Base-by-base conservation (phyloP, 495 filamentous ascomycete genomes). In the Neurospora sublineolata region DNA sequence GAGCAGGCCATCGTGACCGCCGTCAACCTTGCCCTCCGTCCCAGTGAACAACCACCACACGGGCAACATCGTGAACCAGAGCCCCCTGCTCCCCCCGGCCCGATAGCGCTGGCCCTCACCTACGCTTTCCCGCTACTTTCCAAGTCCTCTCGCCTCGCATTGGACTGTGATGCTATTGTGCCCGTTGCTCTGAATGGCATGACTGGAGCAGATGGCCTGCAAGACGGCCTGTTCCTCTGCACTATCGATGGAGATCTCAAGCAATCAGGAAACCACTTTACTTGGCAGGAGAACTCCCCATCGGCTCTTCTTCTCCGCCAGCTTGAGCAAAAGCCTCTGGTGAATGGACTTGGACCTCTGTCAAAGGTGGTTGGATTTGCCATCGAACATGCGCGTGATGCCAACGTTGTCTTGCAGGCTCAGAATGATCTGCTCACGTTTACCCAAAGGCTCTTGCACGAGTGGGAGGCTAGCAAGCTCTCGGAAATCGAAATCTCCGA, bases 391-490 rank as follows among this genome's bases (percentile, higher is more conserved):
- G 86, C 87, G 3, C 82, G 79, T 3, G 84, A 93, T 74, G 79
- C 89, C 0, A 80, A 81, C 69, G 79, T 89, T 0, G 84, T 97
- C 14, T 83, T 91, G 44, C 86, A 84, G 40, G 84, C 89, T 33
- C 83, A 95, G n/a, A 91, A 93, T 73, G 86, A 91, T 71, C 77
- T 97, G 36, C 82, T 88, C 7, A 84, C 82, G 12, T 97, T 99
- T 75, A 86, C 90, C 9, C 84, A 88, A 37, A 90, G 85, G 4
- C 76, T 99, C 30, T 83, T 90, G 68, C 84, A 89, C n/a, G 90
- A 93, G 76, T 99, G 95, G 95, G 87, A 90, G 68, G 87, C 88
- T 72, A 95, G 89, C 78, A 93, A 93, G 74, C 84, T 99, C 40
- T 96, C 91, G 1, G 89, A 92, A 72, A 85, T 97, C 69, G 95